phyloP scores from a whole-genome alignment of 257 asterid genomes.

The Cruciata laevipes region DNA sequence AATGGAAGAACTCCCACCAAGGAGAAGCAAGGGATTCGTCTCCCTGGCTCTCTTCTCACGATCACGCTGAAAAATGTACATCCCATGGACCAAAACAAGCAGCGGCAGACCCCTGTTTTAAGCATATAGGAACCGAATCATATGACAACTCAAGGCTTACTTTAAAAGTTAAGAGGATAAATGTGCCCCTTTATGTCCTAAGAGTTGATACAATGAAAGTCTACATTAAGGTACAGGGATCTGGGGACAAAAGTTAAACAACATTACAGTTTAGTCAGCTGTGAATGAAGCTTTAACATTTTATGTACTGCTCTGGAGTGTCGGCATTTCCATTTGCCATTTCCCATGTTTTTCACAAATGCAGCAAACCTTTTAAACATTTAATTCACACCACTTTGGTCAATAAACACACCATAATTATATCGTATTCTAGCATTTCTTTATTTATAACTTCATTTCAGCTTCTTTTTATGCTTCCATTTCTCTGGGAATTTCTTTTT shows the following conservation, averaged over 20 bases:
- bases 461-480: too few species aligned
- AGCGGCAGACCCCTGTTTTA: conserved; percentile 74
- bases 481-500: too few species aligned
- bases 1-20: conserved; percentile 73
- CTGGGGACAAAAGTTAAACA: too few species aligned
- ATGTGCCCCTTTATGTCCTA: background rate
- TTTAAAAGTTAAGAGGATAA: background rate
- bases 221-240: too few species aligned
- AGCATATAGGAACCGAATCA: background rate
- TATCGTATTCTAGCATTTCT: background rate
- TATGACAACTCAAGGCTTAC: background rate
- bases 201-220: background rate
- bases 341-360: background rate
- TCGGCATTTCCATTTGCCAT: background rate
- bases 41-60: conserved; percentile 71
- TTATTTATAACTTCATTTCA: background rate
- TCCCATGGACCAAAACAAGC: conserved; percentile 83
- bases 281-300: background rate
- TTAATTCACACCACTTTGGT: background rate
- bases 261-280: background rate
- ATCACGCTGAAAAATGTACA: conserved; percentile 73
- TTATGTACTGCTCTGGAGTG: background rate
- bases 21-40: conserved; percentile 69
- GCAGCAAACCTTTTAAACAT: background rate
- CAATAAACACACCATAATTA: too few species aligned